Conservation (phyloP, 495 filamentous ascomycete species). For the Podospora anserina region DNA sequence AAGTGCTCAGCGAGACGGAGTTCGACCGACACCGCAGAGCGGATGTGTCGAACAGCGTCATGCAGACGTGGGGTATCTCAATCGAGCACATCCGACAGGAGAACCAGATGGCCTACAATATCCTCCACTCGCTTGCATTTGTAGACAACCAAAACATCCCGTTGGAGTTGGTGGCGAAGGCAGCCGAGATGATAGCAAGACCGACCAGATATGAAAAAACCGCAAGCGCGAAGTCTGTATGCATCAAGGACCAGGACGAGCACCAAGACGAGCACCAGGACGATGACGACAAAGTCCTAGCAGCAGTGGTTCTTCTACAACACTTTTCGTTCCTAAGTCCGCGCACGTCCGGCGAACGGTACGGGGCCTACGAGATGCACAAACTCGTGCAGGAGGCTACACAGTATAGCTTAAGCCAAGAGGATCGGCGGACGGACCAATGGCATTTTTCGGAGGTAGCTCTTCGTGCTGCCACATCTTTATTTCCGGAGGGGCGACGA, state of each 20-base stretch:
- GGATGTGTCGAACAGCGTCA: slow-evolving; percentile 24
- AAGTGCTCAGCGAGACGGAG: slow-evolving; percentile 17
- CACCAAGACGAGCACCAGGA: background rate
- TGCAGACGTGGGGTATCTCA: slow-evolving; percentile 29
- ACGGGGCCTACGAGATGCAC: slow-evolving; percentile 26
- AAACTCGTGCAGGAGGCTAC: slow-evolving; percentile 29
- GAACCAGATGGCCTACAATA: slow-evolving; percentile 22
- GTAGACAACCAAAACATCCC: slow-evolving; percentile 28
- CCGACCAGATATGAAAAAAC: background rate
- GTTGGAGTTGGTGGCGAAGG: slow-evolving; percentile 13
- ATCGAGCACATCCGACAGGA: slow-evolving; percentile 23
- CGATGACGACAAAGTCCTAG: slow-evolving; percentile 9
- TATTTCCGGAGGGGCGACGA: slow-evolving; percentile 16
- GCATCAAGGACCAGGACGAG: background rate
- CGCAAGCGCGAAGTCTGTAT: background rate
- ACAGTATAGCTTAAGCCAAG: slow-evolving; percentile 18
- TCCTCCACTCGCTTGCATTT: slow-evolving; percentile 23
- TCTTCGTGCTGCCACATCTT: slow-evolving; percentile 9
- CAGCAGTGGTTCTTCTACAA: slow-evolving; percentile 15
- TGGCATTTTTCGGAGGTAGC: slow-evolving; percentile 21
- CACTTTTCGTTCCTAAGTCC: slow-evolving; percentile 22
- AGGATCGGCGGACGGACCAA: slow-evolving; percentile 10
- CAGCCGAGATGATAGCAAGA: background rate
- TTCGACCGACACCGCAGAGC: slow-evolving; percentile 20
- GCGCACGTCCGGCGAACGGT: background rate